Conservation (phyloP, 495 filamentous ascomycete genomes). For the Tetracladium setigerum region DNA sequence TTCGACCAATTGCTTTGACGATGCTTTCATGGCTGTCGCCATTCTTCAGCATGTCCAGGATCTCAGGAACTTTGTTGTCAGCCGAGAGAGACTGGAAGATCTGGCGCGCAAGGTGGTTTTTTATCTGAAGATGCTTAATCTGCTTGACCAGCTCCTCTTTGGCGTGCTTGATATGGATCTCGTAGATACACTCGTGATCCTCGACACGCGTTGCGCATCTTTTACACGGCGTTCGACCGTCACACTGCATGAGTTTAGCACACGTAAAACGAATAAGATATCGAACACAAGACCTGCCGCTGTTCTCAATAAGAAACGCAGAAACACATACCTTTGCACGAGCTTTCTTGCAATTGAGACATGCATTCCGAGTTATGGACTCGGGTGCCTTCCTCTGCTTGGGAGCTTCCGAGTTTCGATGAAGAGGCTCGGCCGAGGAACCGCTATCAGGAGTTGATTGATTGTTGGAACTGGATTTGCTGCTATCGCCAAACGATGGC, state of each 20-base stretch:
- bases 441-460: slow-evolving; percentile 17
- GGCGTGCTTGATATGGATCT: slow-evolving; percentile 22
- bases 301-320: slow-evolving; percentile 60
- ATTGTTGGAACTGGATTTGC: slow-evolving; percentile 14
- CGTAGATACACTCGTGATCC: slow-evolving; percentile 19
- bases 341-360: slow-evolving; percentile 22
- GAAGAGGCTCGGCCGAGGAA: slow-evolving; percentile 8
- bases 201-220: slow-evolving; percentile 18
- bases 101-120: slow-evolving; percentile 23
- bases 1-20: slow-evolving; percentile 26
- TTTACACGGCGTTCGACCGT: slow-evolving; percentile 20
- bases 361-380: slow-evolving; percentile 23
- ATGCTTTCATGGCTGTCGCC: slow-evolving; percentile 27
- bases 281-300: slow-evolving; percentile 34
- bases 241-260: slow-evolving; percentile 13
- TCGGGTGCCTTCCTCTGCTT: slow-evolving; percentile 9
- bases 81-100: slow-evolving; percentile 27
- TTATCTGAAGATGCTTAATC: slow-evolving; percentile 18
- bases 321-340: slow-evolving; percentile 19
- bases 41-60: slow-evolving; percentile 24
- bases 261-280: background rate
- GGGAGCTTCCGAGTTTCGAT: slow-evolving; percentile 12
- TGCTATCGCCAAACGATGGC: slow-evolving; percentile 15
- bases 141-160: slow-evolving; percentile 24
- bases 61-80: slow-evolving; percentile 28